Percentiles rank a stretch among this genome's conserved stretches.
phyloP scores from a whole-genome alignment of 169 alveolate species.

The Eimeria tenella region DNA sequence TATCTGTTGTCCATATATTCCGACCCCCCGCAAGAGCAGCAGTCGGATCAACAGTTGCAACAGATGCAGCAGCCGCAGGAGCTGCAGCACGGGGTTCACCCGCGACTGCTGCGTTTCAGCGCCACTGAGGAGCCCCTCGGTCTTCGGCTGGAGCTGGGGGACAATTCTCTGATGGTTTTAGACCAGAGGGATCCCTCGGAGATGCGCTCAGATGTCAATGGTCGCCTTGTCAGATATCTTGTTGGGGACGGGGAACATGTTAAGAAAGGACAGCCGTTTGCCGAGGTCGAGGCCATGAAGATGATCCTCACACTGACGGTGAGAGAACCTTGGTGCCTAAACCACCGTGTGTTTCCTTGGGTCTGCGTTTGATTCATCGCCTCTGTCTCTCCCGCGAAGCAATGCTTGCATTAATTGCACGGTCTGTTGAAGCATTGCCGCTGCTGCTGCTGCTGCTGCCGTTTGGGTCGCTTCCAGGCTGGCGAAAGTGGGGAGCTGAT shows the following conservation, averaged over 20 bases:
- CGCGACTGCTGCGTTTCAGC: slow-evolving; percentile 35
- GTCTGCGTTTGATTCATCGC: too few relatives aligned
- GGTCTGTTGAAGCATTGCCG: background rate
- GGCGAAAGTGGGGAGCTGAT: slow-evolving; percentile 86
- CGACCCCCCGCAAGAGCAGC: slow-evolving; percentile 25
- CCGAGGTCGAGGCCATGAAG: slow-evolving; percentile 91
- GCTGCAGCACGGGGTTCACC: slow-evolving; percentile 27
- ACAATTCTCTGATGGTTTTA: slow-evolving; percentile 51
- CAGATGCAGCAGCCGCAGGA: background rate
- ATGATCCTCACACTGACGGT: slow-evolving; percentile 86
- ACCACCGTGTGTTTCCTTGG: too few relatives aligned
- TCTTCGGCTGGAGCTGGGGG: slow-evolving; percentile 32
- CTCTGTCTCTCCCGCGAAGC: too few relatives aligned
- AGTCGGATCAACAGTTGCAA: background rate
- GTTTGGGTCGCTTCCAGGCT: slow-evolving; percentile 45
- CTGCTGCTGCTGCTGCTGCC: background rate
- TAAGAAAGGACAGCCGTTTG: slow-evolving; percentile 86
- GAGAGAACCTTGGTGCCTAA: background rate
- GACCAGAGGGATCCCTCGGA: slow-evolving; percentile 73
- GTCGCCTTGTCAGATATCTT: slow-evolving; percentile 71
- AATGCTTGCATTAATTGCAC: too few relatives aligned
- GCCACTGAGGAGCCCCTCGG: slow-evolving; percentile 70
- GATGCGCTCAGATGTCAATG: slow-evolving; percentile 78
- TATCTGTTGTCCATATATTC: slow-evolving; percentile 69
- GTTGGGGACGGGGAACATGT: slow-evolving; percentile 84